Conservation (phyloP, 2,329 filamentous ascomycete genomes). For the Sporothrix variecibatus region DNA sequence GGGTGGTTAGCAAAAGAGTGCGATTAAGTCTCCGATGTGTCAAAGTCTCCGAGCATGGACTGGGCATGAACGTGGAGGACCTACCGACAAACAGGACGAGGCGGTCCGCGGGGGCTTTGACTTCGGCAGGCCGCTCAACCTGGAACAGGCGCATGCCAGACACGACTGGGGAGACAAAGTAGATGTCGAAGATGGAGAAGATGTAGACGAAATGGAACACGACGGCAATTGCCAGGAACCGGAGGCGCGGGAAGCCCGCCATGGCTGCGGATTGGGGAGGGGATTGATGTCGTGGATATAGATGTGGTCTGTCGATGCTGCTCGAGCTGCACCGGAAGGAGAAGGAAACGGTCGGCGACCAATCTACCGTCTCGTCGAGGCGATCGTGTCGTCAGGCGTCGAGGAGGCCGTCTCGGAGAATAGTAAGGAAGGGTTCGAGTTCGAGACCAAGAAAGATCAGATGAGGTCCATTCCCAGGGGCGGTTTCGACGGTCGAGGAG, state of each 20-base stretch:
- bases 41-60: not conserved
- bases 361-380: not conserved
- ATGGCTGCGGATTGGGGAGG: conserved; percentile 40
- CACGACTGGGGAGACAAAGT: conserved; percentile 97
- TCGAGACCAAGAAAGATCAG: not conserved
- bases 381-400: not conserved
- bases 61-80: not conserved
- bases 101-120: conserved; percentile 79
- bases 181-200: conserved; percentile 96
- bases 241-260: conserved; percentile 65
- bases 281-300: not conserved
- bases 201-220: conserved; percentile 93
- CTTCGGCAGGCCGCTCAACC: conserved; percentile 60
- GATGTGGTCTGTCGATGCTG: not conserved
- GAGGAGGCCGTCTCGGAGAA: not conserved
- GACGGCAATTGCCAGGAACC: conserved; percentile 85
- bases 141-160: conserved; percentile 86
- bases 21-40: not conserved
- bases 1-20: not conserved
- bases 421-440: not conserved
- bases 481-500: no score
- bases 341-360: not conserved
- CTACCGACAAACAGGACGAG: conserved; percentile 90
- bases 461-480: conserved; percentile 5
- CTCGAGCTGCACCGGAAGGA: not conserved